Evolutionary conservation across 140 eudicot genomes (phyloP).

Genomic region (Ambrosia hybrid): DNA sequence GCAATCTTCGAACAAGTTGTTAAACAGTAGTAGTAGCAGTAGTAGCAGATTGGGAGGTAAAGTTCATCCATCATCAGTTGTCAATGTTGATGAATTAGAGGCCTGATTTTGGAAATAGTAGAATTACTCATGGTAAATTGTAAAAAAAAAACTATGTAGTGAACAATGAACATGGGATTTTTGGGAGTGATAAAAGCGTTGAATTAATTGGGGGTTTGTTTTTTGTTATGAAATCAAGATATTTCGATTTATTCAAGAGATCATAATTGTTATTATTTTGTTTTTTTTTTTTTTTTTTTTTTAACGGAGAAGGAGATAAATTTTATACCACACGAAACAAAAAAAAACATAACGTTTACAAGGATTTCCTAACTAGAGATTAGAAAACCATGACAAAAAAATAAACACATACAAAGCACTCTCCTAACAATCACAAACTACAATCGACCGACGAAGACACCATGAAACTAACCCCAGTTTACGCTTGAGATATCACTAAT

Average conservation of each 20-base stretch:
- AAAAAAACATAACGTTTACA: too few species aligned
- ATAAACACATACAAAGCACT: too few species aligned
- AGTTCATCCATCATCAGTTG: slow-evolving; percentile 39
- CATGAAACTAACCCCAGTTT: too few species aligned
- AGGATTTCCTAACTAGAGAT: too few species aligned
- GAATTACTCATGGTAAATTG: slow-evolving; percentile 16
- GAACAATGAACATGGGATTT: slow-evolving; percentile 26
- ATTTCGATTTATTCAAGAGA: not conserved
- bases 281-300: not conserved
- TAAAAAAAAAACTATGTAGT: slow-evolving; percentile 23
- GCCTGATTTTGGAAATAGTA: slow-evolving; percentile 17
- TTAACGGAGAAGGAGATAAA: too few species aligned
- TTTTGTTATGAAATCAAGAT: slow-evolving; percentile 4
- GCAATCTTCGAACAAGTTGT: slow-evolving; percentile 3
- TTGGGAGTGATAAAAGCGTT: slow-evolving; percentile 15
- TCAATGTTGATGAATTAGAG: slow-evolving; percentile 24
- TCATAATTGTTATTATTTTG: not conserved
- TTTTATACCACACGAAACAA: too few species aligned
- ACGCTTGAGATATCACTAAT: too few species aligned
- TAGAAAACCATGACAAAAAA: too few species aligned
- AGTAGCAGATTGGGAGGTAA: slow-evolving; percentile 39
- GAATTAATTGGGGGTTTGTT: slow-evolving; percentile 7
- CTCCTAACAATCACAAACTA: too few species aligned
- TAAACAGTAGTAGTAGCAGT: slow-evolving; percentile 14
- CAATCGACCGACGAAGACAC: too few species aligned